A percentile compares a stretch with the other conserved stretches of the same genome.
These are phyloP conservation scores for Aechmea fasciata DNA, from an alignment of 176 grass and related monocot species.

Conservation along the genomic window DNA sequence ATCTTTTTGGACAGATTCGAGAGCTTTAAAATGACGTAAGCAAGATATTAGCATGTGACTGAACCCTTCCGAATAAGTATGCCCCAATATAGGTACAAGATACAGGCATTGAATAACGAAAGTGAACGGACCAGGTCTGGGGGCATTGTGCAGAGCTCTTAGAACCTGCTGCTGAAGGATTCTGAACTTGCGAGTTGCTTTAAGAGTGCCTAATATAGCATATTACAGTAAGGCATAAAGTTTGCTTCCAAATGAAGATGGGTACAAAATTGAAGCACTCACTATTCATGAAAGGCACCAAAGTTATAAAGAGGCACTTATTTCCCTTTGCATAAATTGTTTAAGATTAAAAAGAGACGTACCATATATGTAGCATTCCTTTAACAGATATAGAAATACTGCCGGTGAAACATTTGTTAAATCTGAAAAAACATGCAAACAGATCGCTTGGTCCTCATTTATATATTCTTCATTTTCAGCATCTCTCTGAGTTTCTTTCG, in stretches of 20 bases:
- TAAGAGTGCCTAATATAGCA: slow-evolving; percentile 49
- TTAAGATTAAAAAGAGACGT: slow-evolving; percentile 13
- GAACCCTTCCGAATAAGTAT: slow-evolving; percentile 68
- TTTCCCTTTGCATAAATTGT: neutral
- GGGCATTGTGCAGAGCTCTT: slow-evolving; percentile 53
- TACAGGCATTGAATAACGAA: slow-evolving; percentile 88
- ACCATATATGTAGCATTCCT: slow-evolving; percentile 82
- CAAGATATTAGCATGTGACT: slow-evolving; percentile 83
- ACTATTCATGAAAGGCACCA: neutral
- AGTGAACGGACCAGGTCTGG: slow-evolving; percentile 86
- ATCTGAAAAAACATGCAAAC: slow-evolving; percentile 77
- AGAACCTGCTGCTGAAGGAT: slow-evolving; percentile 62
- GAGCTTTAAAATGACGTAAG: slow-evolving; percentile 53
- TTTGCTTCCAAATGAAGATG: neutral
- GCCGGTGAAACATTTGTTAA: slow-evolving; percentile 61
- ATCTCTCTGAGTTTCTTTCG: slow-evolving; percentile 1
- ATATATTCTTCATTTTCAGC: slow-evolving; percentile 18
- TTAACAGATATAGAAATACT: slow-evolving; percentile 72
- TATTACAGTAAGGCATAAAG: neutral
- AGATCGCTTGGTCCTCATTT: slow-evolving; percentile 32
- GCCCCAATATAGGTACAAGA: slow-evolving; percentile 63
- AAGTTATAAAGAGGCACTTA: neutral
- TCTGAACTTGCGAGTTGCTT: slow-evolving; percentile 80
- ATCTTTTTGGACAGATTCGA: slow-evolving; percentile 41
- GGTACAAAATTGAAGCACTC: neutral